A percentile compares a stretch with the other conserved stretches of the same genome.
Conservation (phyloP, 2,329 filamentous ascomycete genomes). For the Thyridium curvatum region DNA sequence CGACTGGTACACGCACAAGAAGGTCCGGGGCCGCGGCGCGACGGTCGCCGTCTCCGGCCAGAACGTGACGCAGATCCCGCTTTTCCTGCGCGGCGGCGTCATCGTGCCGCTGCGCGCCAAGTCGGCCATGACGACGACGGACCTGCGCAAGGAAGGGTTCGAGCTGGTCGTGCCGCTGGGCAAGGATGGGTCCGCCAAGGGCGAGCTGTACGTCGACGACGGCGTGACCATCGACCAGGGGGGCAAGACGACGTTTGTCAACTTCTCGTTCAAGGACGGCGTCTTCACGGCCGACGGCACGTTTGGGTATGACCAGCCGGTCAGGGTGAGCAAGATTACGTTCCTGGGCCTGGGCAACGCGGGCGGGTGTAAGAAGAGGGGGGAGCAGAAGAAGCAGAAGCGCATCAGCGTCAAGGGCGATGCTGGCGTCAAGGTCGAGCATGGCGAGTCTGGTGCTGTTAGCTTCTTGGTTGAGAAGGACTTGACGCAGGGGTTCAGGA, state of each 20-base stretch:
- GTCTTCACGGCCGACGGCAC: slow-evolving; percentile 42
- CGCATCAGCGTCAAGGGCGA: no score
- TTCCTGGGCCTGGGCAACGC: slow-evolving; percentile 31
- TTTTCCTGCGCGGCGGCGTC: slow-evolving; percentile 59
- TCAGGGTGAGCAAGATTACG: slow-evolving; percentile 41
- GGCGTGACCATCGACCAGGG: slow-evolving; percentile 60
- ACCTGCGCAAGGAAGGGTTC: slow-evolving; percentile 60
- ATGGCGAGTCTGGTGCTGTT: no score
- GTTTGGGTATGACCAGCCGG: slow-evolving; percentile 43
- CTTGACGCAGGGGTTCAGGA: no score
- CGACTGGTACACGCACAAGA: slow-evolving; percentile 38
- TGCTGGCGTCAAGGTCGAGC: no score
- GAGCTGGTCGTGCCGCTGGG: slow-evolving; percentile 64
- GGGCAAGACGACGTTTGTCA: slow-evolving; percentile 43
- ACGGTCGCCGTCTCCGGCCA: slow-evolving; percentile 32
- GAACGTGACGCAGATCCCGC: slow-evolving; percentile 49
- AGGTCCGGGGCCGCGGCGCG: slow-evolving; percentile 33
- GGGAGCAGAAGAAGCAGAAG: no score
- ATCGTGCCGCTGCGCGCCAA: slow-evolving; percentile 56
- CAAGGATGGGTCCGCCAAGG: slow-evolving; percentile 54
- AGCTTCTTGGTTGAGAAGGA: no score
- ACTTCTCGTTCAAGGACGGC: slow-evolving; percentile 51
- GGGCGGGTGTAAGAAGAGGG: no score
- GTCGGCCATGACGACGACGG: slow-evolving; percentile 56
- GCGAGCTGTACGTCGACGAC: slow-evolving; percentile 71